Conservation (phyloP, 768 basidiomycete genomes). For the Strobilomyces confusus region DNA sequence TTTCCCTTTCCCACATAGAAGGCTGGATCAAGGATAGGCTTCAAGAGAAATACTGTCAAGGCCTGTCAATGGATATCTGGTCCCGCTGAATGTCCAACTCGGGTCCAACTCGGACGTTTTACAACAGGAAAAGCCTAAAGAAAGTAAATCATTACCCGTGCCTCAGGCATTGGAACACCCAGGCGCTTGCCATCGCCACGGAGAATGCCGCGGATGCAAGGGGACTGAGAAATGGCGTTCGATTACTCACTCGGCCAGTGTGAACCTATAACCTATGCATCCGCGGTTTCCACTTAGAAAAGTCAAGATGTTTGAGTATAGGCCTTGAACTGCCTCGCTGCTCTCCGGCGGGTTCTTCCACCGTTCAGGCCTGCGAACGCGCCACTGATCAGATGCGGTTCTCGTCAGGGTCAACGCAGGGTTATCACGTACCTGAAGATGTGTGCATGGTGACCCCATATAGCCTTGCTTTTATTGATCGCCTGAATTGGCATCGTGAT, state of each 20-base stretch:
- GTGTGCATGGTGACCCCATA: slow-evolving; percentile 68
- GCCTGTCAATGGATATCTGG: background rate
- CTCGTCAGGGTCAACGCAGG: slow-evolving; percentile 22
- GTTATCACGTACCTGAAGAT: slow-evolving; percentile 46
- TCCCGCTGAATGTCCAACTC: background rate
- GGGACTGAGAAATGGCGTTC: background rate
- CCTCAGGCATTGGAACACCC: slow-evolving; percentile 1
- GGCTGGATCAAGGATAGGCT: slow-evolving; percentile 1
- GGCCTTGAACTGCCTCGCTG: slow-evolving; percentile 42
- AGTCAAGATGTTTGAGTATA: slow-evolving; percentile 51
- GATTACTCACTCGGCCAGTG: slow-evolving; percentile 51
- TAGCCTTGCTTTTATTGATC: slow-evolving; percentile 48
- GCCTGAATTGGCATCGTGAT: slow-evolving; percentile 58
- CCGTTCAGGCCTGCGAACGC: slow-evolving; percentile 44
- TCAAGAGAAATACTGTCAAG: background rate
- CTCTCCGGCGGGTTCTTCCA: slow-evolving; percentile 42
- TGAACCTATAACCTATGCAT: slow-evolving; percentile 61
- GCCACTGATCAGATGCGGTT: slow-evolving; percentile 20
- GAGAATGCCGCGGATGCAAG: slow-evolving; percentile 6
- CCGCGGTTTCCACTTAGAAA: slow-evolving; percentile 58
- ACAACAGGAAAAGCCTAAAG: slow-evolving; percentile 20
- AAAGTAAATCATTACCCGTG: slow-evolving; percentile 16
- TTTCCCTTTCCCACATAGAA: background rate
- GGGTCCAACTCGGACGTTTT: background rate
- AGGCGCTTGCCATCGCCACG: background rate